Evolutionary conservation across 202 grass and related monocot genomes (phyloP).

Genomic region (Digitaria exilis): DNA sequence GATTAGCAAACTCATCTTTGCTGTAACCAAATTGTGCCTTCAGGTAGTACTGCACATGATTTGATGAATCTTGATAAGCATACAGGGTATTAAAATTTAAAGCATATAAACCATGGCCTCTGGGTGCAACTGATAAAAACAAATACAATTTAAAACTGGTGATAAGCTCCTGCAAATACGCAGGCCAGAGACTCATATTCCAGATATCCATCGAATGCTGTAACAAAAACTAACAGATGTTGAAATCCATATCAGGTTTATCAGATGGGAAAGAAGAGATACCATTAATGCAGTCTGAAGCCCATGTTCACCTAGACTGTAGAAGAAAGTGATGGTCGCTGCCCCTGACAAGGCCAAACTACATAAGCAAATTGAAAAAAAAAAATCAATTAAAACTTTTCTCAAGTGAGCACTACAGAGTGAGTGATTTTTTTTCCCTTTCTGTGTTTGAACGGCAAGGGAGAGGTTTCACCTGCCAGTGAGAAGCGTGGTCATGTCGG

Average conservation of each 20-base stretch:
- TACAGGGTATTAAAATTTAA: background rate
- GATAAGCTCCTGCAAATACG: background rate
- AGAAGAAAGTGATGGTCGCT: conserved; percentile 74
- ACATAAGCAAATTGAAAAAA: background rate
- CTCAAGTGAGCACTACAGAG: background rate
- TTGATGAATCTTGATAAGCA: background rate
- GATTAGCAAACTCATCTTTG: conserved; percentile 90
- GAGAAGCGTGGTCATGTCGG: conserved; percentile 67
- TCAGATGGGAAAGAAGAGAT: background rate
- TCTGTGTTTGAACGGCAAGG: too few relatives aligned
- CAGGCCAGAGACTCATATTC: background rate
- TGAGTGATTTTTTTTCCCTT: too few relatives aligned
- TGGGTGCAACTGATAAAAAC: background rate
- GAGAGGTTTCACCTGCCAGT: conserved; percentile 55
- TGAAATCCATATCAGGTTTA: background rate
- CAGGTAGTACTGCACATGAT: conserved; percentile 72
- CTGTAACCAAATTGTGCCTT: conserved; percentile 88
- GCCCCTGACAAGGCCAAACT: conserved; percentile 68
- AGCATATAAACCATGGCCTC: background rate
- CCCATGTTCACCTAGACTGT: conserved; percentile 85
- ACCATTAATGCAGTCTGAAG: conserved; percentile 82
- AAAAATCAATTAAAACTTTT: background rate
- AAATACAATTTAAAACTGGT: background rate
- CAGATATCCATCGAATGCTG: background rate
- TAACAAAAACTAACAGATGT: background rate